These are phyloP conservation scores for Phytophthora fragariaefolia DNA, from an alignment of 352 stramenopile species.

Conservation along the genomic window DNA sequence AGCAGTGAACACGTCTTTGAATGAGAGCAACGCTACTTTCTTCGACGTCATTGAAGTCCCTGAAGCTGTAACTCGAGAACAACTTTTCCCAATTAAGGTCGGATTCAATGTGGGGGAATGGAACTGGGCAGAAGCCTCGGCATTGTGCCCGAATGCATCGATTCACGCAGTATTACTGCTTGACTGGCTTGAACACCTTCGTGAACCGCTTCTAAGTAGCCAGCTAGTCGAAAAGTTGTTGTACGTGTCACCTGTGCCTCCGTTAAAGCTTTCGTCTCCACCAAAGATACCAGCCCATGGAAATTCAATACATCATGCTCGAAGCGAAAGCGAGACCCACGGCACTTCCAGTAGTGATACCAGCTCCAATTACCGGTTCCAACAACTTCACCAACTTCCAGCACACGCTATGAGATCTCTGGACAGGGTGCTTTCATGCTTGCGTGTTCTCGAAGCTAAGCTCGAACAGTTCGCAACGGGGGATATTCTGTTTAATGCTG, in stretches of 20 bases:
- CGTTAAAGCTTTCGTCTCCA: slow-evolving; percentile 22
- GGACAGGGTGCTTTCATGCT: slow-evolving; percentile 61
- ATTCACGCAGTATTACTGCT: slow-evolving; percentile 64
- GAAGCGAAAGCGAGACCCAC: slow-evolving; percentile 29
- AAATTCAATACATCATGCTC: slow-evolving; percentile 23
- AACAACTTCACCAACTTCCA: slow-evolving; percentile 64
- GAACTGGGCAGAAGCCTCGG: slow-evolving; percentile 59
- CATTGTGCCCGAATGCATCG: slow-evolving; percentile 28
- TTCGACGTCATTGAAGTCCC: slow-evolving; percentile 44
- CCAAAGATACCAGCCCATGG: slow-evolving; percentile 6
- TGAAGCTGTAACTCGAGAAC: slow-evolving; percentile 24
- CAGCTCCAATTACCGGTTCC: slow-evolving; percentile 40
- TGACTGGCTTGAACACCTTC: slow-evolving; percentile 84
- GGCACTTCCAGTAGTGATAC: slow-evolving; percentile 21
- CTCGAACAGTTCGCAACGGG: slow-evolving; percentile 26
- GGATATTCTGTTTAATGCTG: slow-evolving; percentile 47
- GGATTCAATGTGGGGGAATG: slow-evolving; percentile 79
- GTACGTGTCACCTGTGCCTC: slow-evolving; percentile 21
- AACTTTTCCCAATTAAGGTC: slow-evolving; percentile 71
- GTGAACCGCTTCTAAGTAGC: slow-evolving; percentile 54
- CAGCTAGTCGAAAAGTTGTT: slow-evolving; percentile 45
- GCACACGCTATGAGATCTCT: slow-evolving; percentile 59
- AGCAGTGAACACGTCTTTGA: slow-evolving; percentile 18
- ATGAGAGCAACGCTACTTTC: slow-evolving; percentile 1
- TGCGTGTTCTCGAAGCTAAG: slow-evolving; percentile 52